These are phyloP conservation scores for Picochlorum sp. DNA, from an alignment of 139 green algal species.

Conservation along the genomic window DNA sequence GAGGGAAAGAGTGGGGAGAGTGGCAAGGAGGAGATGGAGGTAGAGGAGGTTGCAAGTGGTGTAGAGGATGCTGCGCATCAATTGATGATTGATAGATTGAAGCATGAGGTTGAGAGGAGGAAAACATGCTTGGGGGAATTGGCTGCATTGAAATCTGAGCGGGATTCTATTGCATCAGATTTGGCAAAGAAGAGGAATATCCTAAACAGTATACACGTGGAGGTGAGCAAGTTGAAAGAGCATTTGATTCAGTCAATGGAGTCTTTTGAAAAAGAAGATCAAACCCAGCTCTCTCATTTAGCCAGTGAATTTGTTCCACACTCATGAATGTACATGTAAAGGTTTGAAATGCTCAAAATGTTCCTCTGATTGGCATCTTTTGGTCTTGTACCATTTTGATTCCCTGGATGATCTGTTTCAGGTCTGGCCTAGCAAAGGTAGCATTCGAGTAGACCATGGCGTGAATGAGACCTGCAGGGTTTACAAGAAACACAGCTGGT, in stretches of 20 bases:
- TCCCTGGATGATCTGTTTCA: conserved; percentile 35
- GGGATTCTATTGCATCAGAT: conserved; percentile 23
- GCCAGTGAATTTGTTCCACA: not conserved
- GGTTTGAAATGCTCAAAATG: conserved; percentile 9
- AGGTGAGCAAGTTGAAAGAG: conserved; percentile 19
- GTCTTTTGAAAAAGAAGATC: conserved; percentile 9
- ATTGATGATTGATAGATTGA: conserved; percentile 27
- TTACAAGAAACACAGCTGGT: conserved; percentile 49
- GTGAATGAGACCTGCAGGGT: conserved; percentile 42
- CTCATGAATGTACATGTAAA: conserved; percentile 1
- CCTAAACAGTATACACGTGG: conserved; percentile 15
- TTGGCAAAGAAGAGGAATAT: conserved; percentile 24
- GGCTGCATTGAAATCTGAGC: conserved; percentile 19
- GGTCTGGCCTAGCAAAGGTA: conserved; percentile 40
- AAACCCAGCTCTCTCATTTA: not conserved
- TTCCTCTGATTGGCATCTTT: conserved; percentile 32
- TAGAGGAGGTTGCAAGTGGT: not conserved
- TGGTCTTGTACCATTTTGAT: conserved; percentile 37
- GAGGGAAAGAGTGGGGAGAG: not conserved
- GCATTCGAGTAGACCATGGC: conserved; percentile 47
- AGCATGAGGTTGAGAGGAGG: conserved; percentile 21
- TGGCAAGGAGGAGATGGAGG: not conserved
- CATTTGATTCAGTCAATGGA: conserved; percentile 6
- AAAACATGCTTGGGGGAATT: conserved; percentile 18
- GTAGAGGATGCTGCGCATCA: conserved; percentile 15